Conservation (phyloP, 1,139 yeast genomes). For the Geotrichum histeridarum region DNA sequence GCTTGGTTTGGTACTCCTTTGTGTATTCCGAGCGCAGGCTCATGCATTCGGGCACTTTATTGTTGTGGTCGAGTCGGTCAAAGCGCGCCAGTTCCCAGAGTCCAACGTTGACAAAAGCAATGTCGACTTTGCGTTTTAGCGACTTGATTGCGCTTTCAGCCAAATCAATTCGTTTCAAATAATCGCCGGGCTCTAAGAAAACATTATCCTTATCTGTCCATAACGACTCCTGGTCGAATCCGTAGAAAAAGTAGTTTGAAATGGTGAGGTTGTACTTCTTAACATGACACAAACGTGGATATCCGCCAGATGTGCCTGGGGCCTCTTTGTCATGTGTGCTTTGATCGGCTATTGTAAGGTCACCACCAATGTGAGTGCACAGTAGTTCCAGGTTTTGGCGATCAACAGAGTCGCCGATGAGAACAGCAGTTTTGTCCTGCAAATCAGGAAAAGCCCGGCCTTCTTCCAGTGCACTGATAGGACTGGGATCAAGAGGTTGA, state of each 20-base stretch:
- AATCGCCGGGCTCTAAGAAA: slow-evolving; percentile 19
- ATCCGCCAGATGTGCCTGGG: slow-evolving; percentile 14
- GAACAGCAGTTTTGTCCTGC: slow-evolving; percentile 19
- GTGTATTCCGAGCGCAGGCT: slow-evolving; percentile 13
- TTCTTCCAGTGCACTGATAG: slow-evolving; percentile 11
- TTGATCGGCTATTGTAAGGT: slow-evolving; percentile 17
- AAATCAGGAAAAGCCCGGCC: slow-evolving; percentile 11
- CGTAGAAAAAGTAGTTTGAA: slow-evolving; percentile 21
- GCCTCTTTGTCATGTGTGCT: slow-evolving; percentile 11
- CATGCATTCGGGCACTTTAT: slow-evolving; percentile 9
- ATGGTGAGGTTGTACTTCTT: slow-evolving; percentile 18
- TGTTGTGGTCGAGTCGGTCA: slow-evolving; percentile 18
- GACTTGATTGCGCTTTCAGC: slow-evolving; percentile 15
- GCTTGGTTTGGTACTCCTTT: slow-evolving; percentile 14
- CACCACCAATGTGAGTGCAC: slow-evolving; percentile 17
- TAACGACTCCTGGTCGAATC: slow-evolving; percentile 19
- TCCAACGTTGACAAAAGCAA: slow-evolving; percentile 22
- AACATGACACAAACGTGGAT: slow-evolving; percentile 20
- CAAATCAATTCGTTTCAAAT: slow-evolving; percentile 15
- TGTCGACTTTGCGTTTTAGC: slow-evolving; percentile 15
- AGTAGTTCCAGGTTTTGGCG: slow-evolving; percentile 19
- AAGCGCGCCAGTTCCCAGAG: slow-evolving; percentile 22
- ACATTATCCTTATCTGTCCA: slow-evolving; percentile 20
- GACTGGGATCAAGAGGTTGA: slow-evolving; percentile 17
- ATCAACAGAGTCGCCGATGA: slow-evolving; percentile 23